Conservation (phyloP, 768 basidiomycete species). For the Mycena amicta region DNA sequence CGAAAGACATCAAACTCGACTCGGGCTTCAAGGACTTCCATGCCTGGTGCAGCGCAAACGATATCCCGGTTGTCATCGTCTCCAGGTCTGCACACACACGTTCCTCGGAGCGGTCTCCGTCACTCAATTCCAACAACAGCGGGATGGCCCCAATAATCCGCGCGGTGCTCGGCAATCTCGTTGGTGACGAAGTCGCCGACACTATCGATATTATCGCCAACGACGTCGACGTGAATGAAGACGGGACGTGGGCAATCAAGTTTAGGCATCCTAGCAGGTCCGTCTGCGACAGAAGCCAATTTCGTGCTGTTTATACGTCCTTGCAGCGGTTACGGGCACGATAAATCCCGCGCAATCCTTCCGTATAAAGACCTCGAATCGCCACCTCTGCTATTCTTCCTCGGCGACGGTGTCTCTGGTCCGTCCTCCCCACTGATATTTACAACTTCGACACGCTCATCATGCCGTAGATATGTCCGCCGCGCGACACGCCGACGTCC, state of each 20-base stretch:
- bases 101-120: not conserved
- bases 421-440: conserved; percentile 32
- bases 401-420: conserved; percentile 97
- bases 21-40: conserved; percentile 88
- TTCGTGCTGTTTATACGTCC: not conserved
- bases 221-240: conserved; percentile 66
- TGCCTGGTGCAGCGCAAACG: conserved; percentile 75
- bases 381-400: conserved; percentile 90
- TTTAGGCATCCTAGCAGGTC: conserved; percentile 90
- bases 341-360: conserved; percentile 93
- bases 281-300: conserved; percentile 12
- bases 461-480: conserved; percentile 78
- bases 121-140: conserved; percentile 41
- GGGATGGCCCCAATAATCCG: conserved; percentile 96
- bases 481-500: conserved; percentile 85
- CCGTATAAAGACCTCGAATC: conserved; percentile 76
- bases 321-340: conserved; percentile 86
- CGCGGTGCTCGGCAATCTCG: conserved; percentile 81
- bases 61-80: conserved; percentile 90
- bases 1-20: conserved; percentile 81
- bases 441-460: no score
- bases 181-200: conserved; percentile 70
- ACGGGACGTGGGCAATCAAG: conserved; percentile 78
- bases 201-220: conserved; percentile 95
- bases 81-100: conserved; percentile 61